Percentiles rank a stretch among this genome's conserved stretches.
phyloP scores from a whole-genome alignment of 257 asterid species.

The Solanum sitiens region DNA sequence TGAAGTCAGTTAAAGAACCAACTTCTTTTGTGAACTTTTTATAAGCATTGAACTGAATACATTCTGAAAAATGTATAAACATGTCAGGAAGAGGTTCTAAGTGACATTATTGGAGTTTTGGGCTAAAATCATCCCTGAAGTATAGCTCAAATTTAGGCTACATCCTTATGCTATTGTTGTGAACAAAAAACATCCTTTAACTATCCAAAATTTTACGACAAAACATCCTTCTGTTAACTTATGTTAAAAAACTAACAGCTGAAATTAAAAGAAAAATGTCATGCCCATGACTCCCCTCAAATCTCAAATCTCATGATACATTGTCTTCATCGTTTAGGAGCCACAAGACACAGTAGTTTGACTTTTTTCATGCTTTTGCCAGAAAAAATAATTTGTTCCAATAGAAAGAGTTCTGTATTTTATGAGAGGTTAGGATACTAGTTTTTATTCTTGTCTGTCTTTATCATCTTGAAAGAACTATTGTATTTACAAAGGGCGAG shows the following conservation, averaged over 20 bases:
- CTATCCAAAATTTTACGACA: no score
- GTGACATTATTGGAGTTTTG: not conserved
- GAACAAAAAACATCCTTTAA: not conserved
- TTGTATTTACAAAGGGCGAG: not conserved
- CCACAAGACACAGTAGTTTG: not conserved
- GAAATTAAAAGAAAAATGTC: no score
- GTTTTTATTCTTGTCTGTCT: not conserved
- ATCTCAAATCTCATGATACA: not conserved
- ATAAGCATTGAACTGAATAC: not conserved
- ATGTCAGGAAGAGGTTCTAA: not conserved
- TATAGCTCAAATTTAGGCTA: no score
- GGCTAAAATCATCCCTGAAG: no score
- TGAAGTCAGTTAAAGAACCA: not conserved
- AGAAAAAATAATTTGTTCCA: not conserved
- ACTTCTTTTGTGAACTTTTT: not conserved
- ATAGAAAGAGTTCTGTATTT: not conserved
- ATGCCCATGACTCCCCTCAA: no score
- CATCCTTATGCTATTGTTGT: no score
- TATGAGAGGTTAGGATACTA: not conserved
- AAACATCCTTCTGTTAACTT: no score
- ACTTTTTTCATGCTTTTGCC: not conserved
- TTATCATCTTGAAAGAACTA: not conserved
- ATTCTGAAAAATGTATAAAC: not conserved
- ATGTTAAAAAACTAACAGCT: no score
- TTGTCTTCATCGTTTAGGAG: not conserved